phyloP scores from a whole-genome alignment of 805 yeast species.

The Wickerhamomyces queroliae region DNA sequence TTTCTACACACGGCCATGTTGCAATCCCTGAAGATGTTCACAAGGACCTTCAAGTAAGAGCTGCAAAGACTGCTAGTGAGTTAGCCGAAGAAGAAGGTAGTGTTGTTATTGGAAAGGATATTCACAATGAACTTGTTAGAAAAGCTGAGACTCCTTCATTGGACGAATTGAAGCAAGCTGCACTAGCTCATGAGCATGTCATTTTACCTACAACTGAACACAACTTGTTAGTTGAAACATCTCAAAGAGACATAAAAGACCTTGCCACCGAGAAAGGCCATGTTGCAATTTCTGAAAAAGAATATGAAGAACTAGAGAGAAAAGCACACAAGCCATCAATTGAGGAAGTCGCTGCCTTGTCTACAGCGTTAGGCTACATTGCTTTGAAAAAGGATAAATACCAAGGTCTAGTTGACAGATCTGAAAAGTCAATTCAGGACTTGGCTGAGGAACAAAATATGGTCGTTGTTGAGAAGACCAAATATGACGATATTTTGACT shows the following conservation, averaged over 20 bases:
- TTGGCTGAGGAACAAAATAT: slow-evolving; percentile 6
- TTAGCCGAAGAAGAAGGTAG: not conserved
- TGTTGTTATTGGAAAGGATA: not conserved
- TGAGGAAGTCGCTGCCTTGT: not conserved
- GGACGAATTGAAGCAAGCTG: slow-evolving; percentile 7
- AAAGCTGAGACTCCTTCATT: slow-evolving; percentile 11
- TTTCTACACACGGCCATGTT: slow-evolving; percentile 9
- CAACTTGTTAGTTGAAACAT: not conserved
- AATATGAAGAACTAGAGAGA: slow-evolving; percentile 1
- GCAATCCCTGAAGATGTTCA: slow-evolving; percentile 8
- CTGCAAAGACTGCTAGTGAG: not conserved
- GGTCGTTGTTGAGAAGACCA: not conserved
- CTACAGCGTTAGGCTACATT: not conserved
- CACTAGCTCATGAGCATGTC: not conserved
- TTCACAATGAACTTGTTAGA: slow-evolving; percentile 9
- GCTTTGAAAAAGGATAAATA: not conserved
- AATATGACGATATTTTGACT: not conserved
- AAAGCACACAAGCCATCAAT: not conserved
- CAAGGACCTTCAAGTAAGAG: not conserved
- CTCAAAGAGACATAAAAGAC: not conserved
- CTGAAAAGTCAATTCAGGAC: slow-evolving; percentile 8
- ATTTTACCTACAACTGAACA: not conserved
- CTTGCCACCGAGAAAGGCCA: slow-evolving; percentile 10
- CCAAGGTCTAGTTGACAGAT: not conserved
- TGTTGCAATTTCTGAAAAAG: slow-evolving; percentile 10